Conservation (phyloP, 73 alveolate genomes). For the Urostyla sp. region DNA sequence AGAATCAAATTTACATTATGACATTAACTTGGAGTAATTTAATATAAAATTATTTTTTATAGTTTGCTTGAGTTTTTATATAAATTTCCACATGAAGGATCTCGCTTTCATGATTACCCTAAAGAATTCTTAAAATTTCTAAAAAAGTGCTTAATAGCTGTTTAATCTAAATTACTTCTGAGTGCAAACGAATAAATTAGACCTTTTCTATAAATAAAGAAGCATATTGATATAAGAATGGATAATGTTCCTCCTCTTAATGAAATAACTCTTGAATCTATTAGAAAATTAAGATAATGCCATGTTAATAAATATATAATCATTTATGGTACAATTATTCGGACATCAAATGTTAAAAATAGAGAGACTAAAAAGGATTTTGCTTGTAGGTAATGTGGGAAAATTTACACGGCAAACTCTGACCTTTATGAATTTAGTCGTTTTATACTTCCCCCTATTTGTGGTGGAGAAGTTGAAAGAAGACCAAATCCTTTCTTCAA, state of each 20-base stretch:
- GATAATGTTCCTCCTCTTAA: constrained; percentile 61
- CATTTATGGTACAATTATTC: constrained; percentile 69
- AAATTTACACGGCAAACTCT: constrained; percentile 44
- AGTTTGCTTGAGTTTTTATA: constrained; percentile 62
- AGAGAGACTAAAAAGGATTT: constrained; percentile 71
- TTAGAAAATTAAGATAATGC: constrained; percentile 51
- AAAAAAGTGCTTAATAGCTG: constrained; percentile 30
- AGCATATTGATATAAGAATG: constrained; percentile 59
- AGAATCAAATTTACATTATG: constrained; percentile 54
- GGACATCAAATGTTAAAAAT: constrained; percentile 57
- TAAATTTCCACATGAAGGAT: constrained; percentile 59
- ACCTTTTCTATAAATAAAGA: background rate
- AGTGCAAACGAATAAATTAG: constrained; percentile 7
- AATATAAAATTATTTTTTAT: background rate
- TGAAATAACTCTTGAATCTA: constrained; percentile 57
- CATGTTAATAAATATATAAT: constrained; percentile 67
- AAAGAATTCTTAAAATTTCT: constrained; percentile 60
- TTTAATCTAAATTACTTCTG: background rate
- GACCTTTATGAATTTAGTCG: constrained; percentile 53
- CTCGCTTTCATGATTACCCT: constrained; percentile 64
- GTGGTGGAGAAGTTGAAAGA: constrained; percentile 69
- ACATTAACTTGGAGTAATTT: constrained; percentile 60
- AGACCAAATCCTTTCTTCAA: constrained; percentile 47
- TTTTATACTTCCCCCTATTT: constrained; percentile 62
- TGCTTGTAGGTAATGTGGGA: constrained; percentile 70